Conservation (phyloP, 257 asterid genomes). For the Rehmannia glutinosa region DNA sequence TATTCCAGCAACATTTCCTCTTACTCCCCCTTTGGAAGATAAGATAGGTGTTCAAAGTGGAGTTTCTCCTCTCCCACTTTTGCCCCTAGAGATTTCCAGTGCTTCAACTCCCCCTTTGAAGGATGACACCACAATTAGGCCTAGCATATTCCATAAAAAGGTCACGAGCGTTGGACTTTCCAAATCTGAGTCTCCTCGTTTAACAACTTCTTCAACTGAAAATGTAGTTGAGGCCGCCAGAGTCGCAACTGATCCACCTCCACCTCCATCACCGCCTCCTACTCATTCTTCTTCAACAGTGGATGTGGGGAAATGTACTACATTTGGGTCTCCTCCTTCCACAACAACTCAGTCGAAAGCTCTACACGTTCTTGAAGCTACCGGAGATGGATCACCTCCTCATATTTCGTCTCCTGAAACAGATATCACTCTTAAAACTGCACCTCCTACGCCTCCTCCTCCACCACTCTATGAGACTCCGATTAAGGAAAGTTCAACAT, state of each 20-base stretch:
- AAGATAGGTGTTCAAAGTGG: conserved; percentile 20
- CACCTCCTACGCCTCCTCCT: conserved; percentile 8
- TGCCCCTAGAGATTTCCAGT: conserved; percentile 18
- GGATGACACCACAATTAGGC: conserved; percentile 16
- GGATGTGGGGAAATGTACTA: conserved; percentile 13
- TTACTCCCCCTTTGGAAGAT: conserved; percentile 36
- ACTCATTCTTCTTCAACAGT: conserved; percentile 20
- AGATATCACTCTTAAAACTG: conserved; percentile 14
- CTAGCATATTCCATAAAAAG: conserved; percentile 19
- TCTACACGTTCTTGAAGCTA: conserved; percentile 10
- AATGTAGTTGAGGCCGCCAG: conserved; percentile 22
- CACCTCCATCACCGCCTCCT: conserved; percentile 29
- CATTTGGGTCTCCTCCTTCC: conserved; percentile 13
- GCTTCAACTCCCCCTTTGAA: conserved; percentile 21
- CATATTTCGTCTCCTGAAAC: conserved; percentile 19
- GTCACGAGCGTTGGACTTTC: conserved; percentile 13
- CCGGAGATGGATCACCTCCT: conserved; percentile 20
- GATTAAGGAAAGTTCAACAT: conserved; percentile 12
- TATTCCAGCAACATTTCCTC: conserved; percentile 23
- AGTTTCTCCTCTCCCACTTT: conserved; percentile 18
- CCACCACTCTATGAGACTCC: background rate
- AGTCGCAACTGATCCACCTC: conserved; percentile 19
- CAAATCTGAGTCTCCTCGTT: conserved; percentile 15
- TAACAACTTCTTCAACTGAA: no score
- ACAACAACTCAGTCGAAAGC: conserved; percentile 13